Base-by-base conservation (phyloP, 805 yeast genomes). In the Ogataea thermomethanolica region DNA sequence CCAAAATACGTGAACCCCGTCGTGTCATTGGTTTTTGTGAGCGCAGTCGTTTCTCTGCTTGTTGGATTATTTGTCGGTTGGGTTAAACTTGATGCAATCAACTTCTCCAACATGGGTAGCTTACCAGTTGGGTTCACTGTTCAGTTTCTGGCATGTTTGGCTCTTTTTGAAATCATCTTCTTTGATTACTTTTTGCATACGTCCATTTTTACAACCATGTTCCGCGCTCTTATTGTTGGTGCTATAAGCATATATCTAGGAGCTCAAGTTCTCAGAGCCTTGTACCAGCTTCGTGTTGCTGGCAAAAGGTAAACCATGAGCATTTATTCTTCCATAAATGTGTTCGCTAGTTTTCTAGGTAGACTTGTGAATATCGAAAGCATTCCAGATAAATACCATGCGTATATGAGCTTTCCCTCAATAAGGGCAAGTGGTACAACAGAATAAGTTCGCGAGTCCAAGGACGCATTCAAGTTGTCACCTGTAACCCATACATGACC, bases 401-500 rank as follows among this genome's bases (percentile, higher is more conserved):
- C 91, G 7, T 87, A 91, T 5, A 83, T 73, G 10, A 93, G 80
- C 55, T 87, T 90, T 1, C 98, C 99, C 51, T 81, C 80, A 3
- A 93, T 80, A 28, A 93, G 65, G 0, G 81, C 98, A 79, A 88
- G 70, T 2, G 99, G 98, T 25, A 93, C 66, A n/a, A 82, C 87
- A 27, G 90, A 85, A 58, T 93, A 93, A 0, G 87, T 78, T 50
- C 99, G 69, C 4, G 96, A 87, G 55, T 93, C 99, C 34, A 90
- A 66, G 14, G 96, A 86, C 50, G 82, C 88, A 21, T 87, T 74
- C 42, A 91, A 63, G 56, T 93, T 93, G 56, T 93, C 99, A 2
- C 99, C 99, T 0, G 97, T 88, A 3, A 90, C 82, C 98, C 98
- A 93, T 34, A 87, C 85, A 62, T 93, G 99, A 2, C 99, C 99